These are phyloP conservation scores for Cytospora leucostoma DNA, from an alignment of 2,329 filamentous ascomycete genomes.

Conservation along the genomic window DNA sequence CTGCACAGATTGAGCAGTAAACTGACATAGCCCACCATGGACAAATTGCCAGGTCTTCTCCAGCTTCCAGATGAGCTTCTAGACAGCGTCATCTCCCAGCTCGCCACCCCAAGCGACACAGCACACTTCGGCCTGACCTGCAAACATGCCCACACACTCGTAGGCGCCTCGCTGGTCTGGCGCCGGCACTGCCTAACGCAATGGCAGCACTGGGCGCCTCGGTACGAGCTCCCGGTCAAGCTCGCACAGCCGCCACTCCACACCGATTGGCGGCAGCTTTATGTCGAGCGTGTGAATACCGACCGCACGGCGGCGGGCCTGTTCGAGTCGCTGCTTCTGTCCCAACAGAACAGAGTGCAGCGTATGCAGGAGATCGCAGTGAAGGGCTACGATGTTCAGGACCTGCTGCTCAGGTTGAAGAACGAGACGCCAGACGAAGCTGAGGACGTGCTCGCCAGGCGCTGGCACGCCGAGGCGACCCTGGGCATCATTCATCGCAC, in stretches of 20 bases:
- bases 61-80: constrained; percentile 64
- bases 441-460: constrained; percentile 62
- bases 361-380: constrained; percentile 57
- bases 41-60: constrained; percentile 9
- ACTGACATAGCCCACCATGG: not conserved
- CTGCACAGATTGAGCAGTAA: not conserved
- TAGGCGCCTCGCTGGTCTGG: constrained; percentile 61
- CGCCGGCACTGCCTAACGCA: constrained; percentile 54
- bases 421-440: constrained; percentile 48
- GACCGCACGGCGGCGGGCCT: constrained; percentile 40
- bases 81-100: constrained; percentile 55
- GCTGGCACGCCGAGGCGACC: constrained; percentile 58
- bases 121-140: constrained; percentile 52
- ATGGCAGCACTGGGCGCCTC: constrained; percentile 59
- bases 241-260: constrained; percentile 42
- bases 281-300: constrained; percentile 40
- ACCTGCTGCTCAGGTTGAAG: constrained; percentile 52
- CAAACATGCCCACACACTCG: constrained; percentile 51
- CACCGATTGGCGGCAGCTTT: constrained; percentile 58
- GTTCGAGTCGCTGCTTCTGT: constrained; percentile 55
- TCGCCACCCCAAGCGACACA: constrained; percentile 21
- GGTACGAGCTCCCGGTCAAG: constrained; percentile 46
- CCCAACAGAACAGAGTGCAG: constrained; percentile 55
- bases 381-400: constrained; percentile 63
- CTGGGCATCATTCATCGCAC: constrained; percentile 61